Evolutionary conservation across 192 early-diverging fungal genomes (phyloP).

Genomic region (Cetraspora pellucida): DNA sequence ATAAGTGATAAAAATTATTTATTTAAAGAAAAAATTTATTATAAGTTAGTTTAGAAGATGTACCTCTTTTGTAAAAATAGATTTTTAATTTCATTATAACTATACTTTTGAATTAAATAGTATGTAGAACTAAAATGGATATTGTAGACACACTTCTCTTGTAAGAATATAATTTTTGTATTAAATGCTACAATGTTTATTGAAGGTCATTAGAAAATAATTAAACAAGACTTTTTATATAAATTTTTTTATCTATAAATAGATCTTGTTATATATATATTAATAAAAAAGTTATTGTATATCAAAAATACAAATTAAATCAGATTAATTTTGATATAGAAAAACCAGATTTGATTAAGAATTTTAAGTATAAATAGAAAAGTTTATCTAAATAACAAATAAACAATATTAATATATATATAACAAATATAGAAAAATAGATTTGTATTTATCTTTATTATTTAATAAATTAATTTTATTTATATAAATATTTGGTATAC

Average conservation of each 20-base stretch:
- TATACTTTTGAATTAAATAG: not conserved
- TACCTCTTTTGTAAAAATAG: constrained; percentile 6
- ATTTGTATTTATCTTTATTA: too few relatives aligned
- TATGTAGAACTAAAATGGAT: not conserved
- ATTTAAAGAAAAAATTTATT: not conserved
- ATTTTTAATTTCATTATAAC: constrained; percentile 10
- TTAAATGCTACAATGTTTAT: constrained; percentile 15
- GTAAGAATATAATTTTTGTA: not conserved
- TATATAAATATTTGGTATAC: too few relatives aligned
- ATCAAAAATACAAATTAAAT: too few relatives aligned
- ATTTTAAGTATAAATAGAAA: too few relatives aligned
- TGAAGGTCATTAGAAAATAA: not conserved
- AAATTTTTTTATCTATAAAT: not conserved
- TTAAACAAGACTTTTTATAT: constrained; percentile 7
- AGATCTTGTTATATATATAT: constrained; percentile 13
- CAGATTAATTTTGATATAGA: too few relatives aligned
- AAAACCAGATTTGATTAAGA: too few relatives aligned
- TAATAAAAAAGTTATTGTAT: not conserved
- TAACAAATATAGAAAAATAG: too few relatives aligned
- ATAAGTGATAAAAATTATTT: not conserved
- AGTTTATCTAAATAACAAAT: too few relatives aligned
- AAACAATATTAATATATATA: too few relatives aligned
- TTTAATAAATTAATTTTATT: too few relatives aligned
- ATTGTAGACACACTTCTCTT: not conserved
- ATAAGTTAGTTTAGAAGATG: not conserved